Conservation (phyloP, 305 asterid species). For the Solanum hybrid region DNA sequence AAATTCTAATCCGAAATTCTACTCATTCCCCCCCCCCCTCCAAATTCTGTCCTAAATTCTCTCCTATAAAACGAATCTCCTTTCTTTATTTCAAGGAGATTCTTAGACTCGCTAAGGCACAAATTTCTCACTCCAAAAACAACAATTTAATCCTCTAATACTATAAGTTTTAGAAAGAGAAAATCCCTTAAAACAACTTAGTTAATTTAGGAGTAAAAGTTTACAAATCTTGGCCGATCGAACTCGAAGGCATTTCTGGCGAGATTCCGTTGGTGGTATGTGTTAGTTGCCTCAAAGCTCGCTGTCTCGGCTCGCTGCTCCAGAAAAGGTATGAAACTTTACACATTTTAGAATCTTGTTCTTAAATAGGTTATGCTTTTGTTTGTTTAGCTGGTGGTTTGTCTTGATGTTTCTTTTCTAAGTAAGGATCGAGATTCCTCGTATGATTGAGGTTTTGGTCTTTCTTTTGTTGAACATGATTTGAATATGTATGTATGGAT, state of each 20-base stretch:
- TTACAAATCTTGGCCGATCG: background rate
- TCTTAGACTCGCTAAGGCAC: background rate
- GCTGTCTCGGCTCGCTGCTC: background rate
- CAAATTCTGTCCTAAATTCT: background rate
- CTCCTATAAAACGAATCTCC: background rate
- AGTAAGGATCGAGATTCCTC: background rate
- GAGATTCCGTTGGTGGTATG: background rate
- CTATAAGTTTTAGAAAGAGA: background rate
- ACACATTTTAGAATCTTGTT: background rate
- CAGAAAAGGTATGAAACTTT: background rate
- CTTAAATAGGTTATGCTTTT: background rate
- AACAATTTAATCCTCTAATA: background rate
- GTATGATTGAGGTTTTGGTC: background rate
- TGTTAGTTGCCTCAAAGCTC: background rate
- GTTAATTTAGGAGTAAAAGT: background rate
- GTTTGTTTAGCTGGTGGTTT: background rate
- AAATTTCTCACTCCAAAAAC: background rate
- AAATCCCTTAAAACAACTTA: background rate
- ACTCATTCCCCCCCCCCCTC: background rate
- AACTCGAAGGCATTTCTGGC: background rate
- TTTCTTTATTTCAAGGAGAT: background rate
- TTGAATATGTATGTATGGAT: background rate
- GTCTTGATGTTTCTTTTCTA: background rate
- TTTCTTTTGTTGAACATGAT: background rate
- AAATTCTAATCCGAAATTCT: background rate